Percentiles rank a stretch among this genome's conserved stretches.
These are phyloP conservation scores for Hemileia vastatrix DNA, from an alignment of 1,284 basidiomycete species.

Conservation along the genomic window DNA sequence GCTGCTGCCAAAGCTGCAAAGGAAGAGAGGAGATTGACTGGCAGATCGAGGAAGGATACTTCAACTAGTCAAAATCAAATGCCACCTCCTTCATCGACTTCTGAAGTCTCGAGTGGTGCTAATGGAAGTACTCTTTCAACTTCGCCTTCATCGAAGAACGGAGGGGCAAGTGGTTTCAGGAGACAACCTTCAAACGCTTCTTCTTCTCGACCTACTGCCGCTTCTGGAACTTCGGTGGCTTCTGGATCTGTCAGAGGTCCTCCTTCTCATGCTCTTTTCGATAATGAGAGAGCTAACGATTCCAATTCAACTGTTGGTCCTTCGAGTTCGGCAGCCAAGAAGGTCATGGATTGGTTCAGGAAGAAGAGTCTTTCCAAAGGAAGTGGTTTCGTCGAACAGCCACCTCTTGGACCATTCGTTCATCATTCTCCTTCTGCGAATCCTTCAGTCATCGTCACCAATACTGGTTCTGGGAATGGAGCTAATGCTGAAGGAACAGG, in stretches of 20 bases:
- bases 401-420: slow-evolving; percentile 27
- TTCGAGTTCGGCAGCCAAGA: slow-evolving; percentile 48
- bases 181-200: neutral
- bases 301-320: slow-evolving; percentile 34
- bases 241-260: neutral
- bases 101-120: slow-evolving; percentile 1
- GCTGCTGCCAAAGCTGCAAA: slow-evolving; percentile 20
- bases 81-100: neutral
- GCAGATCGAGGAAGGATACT: slow-evolving; percentile 24
- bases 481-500: neutral
- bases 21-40: slow-evolving; percentile 22
- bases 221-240: neutral
- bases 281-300: slow-evolving; percentile 22
- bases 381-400: slow-evolving; percentile 32
- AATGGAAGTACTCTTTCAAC: neutral
- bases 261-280: neutral
- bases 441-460: neutral
- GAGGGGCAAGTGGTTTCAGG: slow-evolving; percentile 30
- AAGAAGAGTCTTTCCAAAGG: slow-evolving; percentile 48
- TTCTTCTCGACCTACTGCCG: neutral
- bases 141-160: slow-evolving; percentile 45
- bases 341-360: slow-evolving; percentile 58
- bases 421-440: neutral
- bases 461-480: neutral
- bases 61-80: neutral